Evolutionary conservation across 2,329 filamentous ascomycete genomes (phyloP), one percentile per base, ranked within the genome.

Genomic region (Cercospora beticola): DNA sequence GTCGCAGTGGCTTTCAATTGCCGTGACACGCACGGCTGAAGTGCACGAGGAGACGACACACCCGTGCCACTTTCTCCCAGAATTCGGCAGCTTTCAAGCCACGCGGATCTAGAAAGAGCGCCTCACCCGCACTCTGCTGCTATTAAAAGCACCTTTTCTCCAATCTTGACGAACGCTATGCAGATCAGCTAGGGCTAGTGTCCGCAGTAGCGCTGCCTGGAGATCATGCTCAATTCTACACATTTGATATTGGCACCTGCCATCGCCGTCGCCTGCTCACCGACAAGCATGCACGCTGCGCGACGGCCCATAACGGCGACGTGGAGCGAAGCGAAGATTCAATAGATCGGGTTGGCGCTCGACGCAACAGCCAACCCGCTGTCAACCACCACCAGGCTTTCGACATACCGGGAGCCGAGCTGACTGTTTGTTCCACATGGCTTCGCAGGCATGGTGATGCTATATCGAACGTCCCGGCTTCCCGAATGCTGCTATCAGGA

Each of bases 361-460:
- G 31, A 30, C 12, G 26, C 31, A 28, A n/a, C n/a, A 43, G 18
- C 23, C 31, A n/a, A 28, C 26, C 59, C 36, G 36, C 59, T 62
- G 59, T 31, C 59, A 46, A 43, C 33, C 14, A 26, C 16, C 23
- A 8, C 18, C 33, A 46, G 33, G 9, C 59, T 16, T 18, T 18
- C 26, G 54, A 31, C 7, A 57, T 21, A 28, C 23, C 49, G 28
- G 23, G 5, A 57, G 10, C 54, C 54, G 54, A 57, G 54, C 54
- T 30, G 54, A 57, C 54, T 57, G 18, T 52, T 18, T 28, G 23
- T 57, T 57, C 54, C 54, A 57, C 54, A 57, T 57, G 23, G 36
- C 59, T n/a, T 62, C 31, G 21, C 59, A 62, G 59, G 59, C 59
- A 62, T 62, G 59, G 59, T 62, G 59, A 62, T 62, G 59, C 59